These are phyloP conservation scores for Dacryopinax primogenitus DNA, from an alignment of 768 basidiomycete genomes.

Conservation along the genomic window DNA sequence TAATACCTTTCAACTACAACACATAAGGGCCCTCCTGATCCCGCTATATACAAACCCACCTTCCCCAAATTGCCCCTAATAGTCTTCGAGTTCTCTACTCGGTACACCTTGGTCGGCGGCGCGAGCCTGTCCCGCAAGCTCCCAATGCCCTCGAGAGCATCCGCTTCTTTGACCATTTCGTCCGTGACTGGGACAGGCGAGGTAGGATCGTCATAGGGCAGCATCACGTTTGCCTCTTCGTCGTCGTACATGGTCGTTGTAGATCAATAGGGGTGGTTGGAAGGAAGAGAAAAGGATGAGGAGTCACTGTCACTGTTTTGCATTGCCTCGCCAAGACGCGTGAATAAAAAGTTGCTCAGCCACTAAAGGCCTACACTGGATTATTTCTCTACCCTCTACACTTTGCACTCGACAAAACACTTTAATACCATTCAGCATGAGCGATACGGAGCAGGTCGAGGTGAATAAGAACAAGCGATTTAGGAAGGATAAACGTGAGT, in stretches of 20 bases:
- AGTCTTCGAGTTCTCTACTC: not conserved
- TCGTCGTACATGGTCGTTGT: not conserved
- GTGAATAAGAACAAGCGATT: conserved; percentile 79
- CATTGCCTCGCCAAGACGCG: too few relatives aligned
- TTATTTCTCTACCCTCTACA: not conserved
- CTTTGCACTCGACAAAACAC: not conserved
- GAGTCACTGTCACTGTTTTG: not conserved
- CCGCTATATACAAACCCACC: not conserved
- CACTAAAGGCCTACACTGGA: not conserved
- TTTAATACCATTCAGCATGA: conserved; percentile 24
- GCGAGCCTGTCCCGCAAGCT: not conserved
- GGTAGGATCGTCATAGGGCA: conserved; percentile 1
- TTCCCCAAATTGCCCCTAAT: not conserved
- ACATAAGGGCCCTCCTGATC: not conserved
- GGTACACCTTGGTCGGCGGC: not conserved
- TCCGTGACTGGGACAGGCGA: not conserved
- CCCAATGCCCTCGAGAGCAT: not conserved
- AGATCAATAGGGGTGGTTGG: too few relatives aligned
- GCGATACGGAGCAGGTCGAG: conserved; percentile 28
- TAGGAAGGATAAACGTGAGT: conserved; percentile 89
- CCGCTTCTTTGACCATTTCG: not conserved
- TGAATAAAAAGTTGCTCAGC: too few relatives aligned
- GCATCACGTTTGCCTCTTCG: not conserved
- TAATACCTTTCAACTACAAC: not conserved
- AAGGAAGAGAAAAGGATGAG: too few relatives aligned